Conservation (phyloP, 331 rosid genomes). For the Acacia concinna region DNA sequence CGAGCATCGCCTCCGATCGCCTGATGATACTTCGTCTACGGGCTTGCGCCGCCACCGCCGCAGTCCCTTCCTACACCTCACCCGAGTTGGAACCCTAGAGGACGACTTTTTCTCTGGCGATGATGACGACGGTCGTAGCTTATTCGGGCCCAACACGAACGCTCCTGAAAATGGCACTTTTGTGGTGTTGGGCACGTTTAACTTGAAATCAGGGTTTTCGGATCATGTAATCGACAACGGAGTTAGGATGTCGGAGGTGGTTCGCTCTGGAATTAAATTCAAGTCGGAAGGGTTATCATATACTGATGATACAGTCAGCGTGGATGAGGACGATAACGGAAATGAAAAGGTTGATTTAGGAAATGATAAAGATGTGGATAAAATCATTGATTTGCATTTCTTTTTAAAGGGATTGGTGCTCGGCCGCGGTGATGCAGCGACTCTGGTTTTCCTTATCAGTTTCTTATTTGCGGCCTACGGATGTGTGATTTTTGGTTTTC, state of each 20-base stretch:
- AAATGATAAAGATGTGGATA: constrained; percentile 42
- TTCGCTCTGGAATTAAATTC: constrained; percentile 66
- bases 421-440: constrained; percentile 67
- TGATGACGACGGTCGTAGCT: constrained; percentile 62
- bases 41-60: constrained; percentile 39
- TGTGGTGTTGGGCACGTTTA: constrained; percentile 42
- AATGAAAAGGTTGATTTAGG: constrained; percentile 39
- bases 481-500: constrained; percentile 81
- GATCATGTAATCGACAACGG: constrained; percentile 71
- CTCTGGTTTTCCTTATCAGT: constrained; percentile 66
- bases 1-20: constrained; percentile 20
- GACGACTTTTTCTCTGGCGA: constrained; percentile 92
- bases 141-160: constrained; percentile 52
- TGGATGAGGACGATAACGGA: constrained; percentile 23
- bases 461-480: constrained; percentile 84
- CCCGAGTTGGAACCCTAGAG: constrained; percentile 92
- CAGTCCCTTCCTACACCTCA: constrained; percentile 85
- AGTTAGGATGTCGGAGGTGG: constrained; percentile 63
- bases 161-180: constrained; percentile 47
- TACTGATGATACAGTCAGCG: constrained; percentile 13
- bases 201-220: constrained; percentile 58
- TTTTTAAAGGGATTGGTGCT: constrained; percentile 69
- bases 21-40: constrained; percentile 26
- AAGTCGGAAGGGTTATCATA: constrained; percentile 32
- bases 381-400: constrained; percentile 57